Percentiles rank a stretch among this genome's conserved stretches.
These are phyloP conservation scores for Talaromyces stipitatus DNA, from an alignment of 495 filamentous ascomycete species.

Conservation along the genomic window DNA sequence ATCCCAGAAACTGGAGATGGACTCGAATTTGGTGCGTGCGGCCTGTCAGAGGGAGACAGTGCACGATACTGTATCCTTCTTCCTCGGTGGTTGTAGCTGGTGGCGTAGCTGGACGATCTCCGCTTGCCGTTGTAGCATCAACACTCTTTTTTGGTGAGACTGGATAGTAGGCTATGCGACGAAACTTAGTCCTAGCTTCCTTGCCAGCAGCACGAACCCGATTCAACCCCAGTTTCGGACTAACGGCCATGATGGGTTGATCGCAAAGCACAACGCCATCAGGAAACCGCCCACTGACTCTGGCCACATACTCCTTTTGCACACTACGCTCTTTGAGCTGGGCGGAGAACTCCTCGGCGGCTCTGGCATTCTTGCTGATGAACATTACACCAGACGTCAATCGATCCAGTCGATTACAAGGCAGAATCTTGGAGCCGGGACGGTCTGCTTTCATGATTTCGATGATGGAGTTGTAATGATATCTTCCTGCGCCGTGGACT, in stretches of 20 bases:
- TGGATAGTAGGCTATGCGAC: slow-evolving; percentile 79
- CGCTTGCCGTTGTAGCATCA: slow-evolving; percentile 14
- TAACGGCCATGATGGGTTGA: slow-evolving; percentile 88
- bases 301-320: slow-evolving; percentile 88
- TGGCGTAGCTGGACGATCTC: slow-evolving; percentile 30
- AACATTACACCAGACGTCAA: slow-evolving; percentile 97
- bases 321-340: slow-evolving; percentile 71
- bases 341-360: slow-evolving; percentile 64
- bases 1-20: slow-evolving; percentile 87
- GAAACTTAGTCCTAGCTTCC: slow-evolving; percentile 81
- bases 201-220: slow-evolving; percentile 89
- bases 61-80: slow-evolving; percentile 86
- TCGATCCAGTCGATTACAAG: slow-evolving; percentile 90
- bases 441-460: slow-evolving; percentile 87
- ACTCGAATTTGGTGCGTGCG: slow-evolving; percentile 93
- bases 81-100: slow-evolving; percentile 23
- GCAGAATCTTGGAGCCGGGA: slow-evolving; percentile 61
- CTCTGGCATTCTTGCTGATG: slow-evolving; percentile 73
- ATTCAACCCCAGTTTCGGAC: slow-evolving; percentile 91
- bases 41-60: slow-evolving; percentile 87
- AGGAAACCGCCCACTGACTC: slow-evolving; percentile 87
- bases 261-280: slow-evolving; percentile 75
- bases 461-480: slow-evolving; percentile 87
- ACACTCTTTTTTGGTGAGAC: slow-evolving; percentile 18
- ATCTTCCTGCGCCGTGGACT: slow-evolving; percentile 89